Conservation (phyloP, 2,329 filamentous ascomycete species). For the Penicillium paneum region DNA sequence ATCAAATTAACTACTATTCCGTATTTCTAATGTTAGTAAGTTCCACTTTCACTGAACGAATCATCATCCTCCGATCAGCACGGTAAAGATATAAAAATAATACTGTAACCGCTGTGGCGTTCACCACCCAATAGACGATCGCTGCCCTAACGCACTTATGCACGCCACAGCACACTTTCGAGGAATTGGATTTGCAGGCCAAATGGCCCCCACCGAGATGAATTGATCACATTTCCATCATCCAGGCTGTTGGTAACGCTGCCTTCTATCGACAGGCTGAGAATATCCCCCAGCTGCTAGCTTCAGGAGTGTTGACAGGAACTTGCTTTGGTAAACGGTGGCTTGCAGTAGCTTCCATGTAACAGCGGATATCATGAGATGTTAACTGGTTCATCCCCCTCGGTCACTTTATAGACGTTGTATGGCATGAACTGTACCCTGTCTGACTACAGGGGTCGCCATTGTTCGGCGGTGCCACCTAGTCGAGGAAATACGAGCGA, state of each 20-base stretch:
- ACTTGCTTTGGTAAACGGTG: neutral
- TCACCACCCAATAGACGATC: conserved; percentile 15
- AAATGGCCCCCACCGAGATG: neutral
- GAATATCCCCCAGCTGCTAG: neutral
- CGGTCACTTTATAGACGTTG: neutral
- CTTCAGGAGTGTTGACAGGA: neutral
- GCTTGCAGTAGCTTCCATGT: neutral
- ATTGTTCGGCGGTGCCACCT: neutral
- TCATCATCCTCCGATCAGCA: conserved; percentile 9
- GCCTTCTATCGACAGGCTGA: conserved; percentile 14
- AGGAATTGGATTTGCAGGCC: neutral
- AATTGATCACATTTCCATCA: conserved; percentile 8
- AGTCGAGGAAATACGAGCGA: neutral
- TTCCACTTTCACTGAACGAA: conserved; percentile 4
- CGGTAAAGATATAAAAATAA: conserved; percentile 19
- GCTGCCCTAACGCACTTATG: conserved; percentile 9
- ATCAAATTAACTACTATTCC: conserved; percentile 13
- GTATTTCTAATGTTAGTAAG: conserved; percentile 25
- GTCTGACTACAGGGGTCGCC: neutral
- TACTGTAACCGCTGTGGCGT: conserved; percentile 24
- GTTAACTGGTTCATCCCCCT: neutral
- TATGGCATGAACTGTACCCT: neutral
- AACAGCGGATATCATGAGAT: conserved; percentile 1
- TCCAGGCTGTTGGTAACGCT: conserved; percentile 6
- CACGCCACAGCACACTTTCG: conserved; percentile 15